Base-by-base conservation (phyloP, 805 yeast genomes). In the Metschnikowia koreensis region DNA sequence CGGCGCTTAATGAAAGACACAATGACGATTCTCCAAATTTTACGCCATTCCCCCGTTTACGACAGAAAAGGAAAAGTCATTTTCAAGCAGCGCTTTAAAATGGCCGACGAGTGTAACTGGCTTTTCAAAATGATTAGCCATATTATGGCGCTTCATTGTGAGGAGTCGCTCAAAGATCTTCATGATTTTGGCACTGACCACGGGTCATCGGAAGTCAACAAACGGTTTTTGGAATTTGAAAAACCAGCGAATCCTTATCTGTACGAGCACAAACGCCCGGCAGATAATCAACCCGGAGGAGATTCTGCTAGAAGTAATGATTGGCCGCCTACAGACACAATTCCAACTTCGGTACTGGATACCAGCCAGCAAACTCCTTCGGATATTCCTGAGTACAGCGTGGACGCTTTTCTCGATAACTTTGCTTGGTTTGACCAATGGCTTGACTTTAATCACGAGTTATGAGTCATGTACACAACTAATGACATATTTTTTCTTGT, bases 91-190 rank as follows among this genome's bases (percentile, higher is more conserved):
- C 58, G 79, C 39, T 75, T 72, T 58, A 71, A 68, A 47, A 83
- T 83, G 88, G 79, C 77, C 11, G 71, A 74, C 41, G 87, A 83
- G 61, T 80, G 85, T 59, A 59, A 81, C n/a, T 83, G 87, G 88
- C 82, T 80, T 1, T 59, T 83, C 40, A 81, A 81, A 54, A 79
- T 77, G 71, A 66, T 81, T 52, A 81, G 81, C 59, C 80, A 77
- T 53, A 73, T 82, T 58, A 65, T 79, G 43, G 65, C 75, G n/a
- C 64, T 79, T 46, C 66, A 81, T 44, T 65, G 80, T 48, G 63
- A 71, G 43, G 75, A 75, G 48, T 70, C 79, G n/a, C 62, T 71
- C 9, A 54, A 63, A 10, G 61, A 61, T 1, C 63, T 83, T 45
- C 60, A 58, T 3, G 64, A 60, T 4, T 66, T 78, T 17, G 86